Conservation (phyloP, 1,284 basidiomycete genomes). For the Cryptococcus sp. region DNA sequence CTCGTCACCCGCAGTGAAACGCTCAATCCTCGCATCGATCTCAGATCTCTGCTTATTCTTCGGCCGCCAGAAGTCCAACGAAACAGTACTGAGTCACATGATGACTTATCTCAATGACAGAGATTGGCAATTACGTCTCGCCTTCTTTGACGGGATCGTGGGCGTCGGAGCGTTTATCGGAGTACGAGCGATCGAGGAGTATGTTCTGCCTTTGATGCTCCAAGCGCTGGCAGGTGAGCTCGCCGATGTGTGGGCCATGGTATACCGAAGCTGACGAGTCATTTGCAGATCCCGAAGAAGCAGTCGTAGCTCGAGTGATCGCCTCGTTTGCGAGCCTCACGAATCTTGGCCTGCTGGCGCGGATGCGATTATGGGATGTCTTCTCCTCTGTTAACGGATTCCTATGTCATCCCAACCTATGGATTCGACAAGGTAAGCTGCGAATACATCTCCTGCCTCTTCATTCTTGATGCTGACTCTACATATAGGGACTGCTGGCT, state of each 20-base stretch:
- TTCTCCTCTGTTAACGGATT: constrained; percentile 84
- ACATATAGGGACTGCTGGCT: constrained; percentile 71
- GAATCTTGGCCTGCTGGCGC: constrained; percentile 81
- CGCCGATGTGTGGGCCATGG: not conserved
- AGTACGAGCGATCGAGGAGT: constrained; percentile 67
- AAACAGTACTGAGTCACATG: constrained; percentile 93
- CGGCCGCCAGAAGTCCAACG: constrained; percentile 88
- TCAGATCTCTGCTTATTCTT: constrained; percentile 89
- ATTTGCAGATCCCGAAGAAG: constrained; percentile 83
- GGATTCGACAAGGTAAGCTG: constrained; percentile 82
- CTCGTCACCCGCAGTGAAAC: constrained; percentile 58
- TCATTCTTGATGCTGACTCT: not conserved
- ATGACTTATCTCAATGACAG: constrained; percentile 97
- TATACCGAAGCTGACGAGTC: not conserved
- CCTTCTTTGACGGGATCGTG: constrained; percentile 94
- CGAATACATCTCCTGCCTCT: not conserved
- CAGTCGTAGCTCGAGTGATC: constrained; percentile 85
- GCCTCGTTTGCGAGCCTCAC: constrained; percentile 80
- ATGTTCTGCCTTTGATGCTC: constrained; percentile 91
- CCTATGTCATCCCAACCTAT: constrained; percentile 92
- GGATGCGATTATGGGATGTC: constrained; percentile 91
- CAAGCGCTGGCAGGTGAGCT: constrained; percentile 81
- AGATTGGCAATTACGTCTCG: constrained; percentile 85
- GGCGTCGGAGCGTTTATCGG: constrained; percentile 92
- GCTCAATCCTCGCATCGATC: constrained; percentile 68